Evolutionary conservation across 257 asterid genomes (phyloP), one percentile per base, ranked within the genome.

Genomic region (Fraxinus cuspidata): DNA sequence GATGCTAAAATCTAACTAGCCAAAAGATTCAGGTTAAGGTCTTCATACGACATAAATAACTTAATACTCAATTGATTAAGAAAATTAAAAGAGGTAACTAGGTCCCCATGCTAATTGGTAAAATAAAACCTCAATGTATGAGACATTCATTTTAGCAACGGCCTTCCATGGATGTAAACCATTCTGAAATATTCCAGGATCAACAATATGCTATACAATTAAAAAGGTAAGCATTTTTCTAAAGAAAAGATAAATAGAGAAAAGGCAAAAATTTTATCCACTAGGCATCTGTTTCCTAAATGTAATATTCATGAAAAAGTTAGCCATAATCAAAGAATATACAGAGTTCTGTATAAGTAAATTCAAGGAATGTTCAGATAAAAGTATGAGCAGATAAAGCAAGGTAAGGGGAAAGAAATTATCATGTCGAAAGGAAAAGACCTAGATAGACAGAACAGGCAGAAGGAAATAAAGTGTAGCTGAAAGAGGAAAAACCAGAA

Each of bases 401-500:
- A 66, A 47, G 44, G 40, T 23, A 35, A 67, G 37, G 65, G 21
- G 49, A 44, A 70, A 37, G 29, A 81, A 21, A 66, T 31, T 32
- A 37, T 60, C 35, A 29, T 9, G 35, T 67, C 28, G 29, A 8
- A 63, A 64, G 44, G 27, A 76, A 72, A 73, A 56, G 38, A 72
- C 66, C 66, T 69, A 32, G 42, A 42, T 2, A n/a, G 71, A 40
- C 27, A 58, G 15, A 63, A 23, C 56, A 51, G 65, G 29, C 6
- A 15, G 31, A 35, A 64, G 37, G 67, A 13, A 72, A 19, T 60
- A 51, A 13, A 64, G 66, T 35, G 23, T 15, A n/a, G 49, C 71
- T 65, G 51, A 69, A 65, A 3, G 70, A 76, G 53, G 7, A 32
- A 77, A 71, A 73, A 31, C 9, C 37, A 78, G 77, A 77, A 77